Base-by-base conservation (phyloP, 2,329 filamentous ascomycete genomes). In the Bipolaris victoriae region DNA sequence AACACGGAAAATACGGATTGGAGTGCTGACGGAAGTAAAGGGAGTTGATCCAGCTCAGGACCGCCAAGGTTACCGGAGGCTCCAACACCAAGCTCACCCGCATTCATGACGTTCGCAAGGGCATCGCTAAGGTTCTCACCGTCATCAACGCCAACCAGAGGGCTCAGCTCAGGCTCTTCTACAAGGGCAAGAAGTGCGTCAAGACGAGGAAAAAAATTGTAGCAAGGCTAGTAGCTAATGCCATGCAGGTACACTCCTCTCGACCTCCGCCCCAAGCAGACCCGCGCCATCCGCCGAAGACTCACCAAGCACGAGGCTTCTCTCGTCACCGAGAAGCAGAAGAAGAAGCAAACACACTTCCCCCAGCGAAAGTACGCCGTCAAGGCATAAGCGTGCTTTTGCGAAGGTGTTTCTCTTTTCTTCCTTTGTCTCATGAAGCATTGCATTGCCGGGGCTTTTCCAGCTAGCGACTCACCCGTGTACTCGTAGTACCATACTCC, bases 131-230 rank as follows among this genome's bases (percentile, higher is more conserved):
- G 79, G 91, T 97, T 83, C 89, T 99, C 77, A 99, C 95, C 82
- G 88, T 99, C 85, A 97, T 99, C 89, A 99, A 98, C 88, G 90
- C 92, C 83, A 98, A 96, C 88, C 95, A 99, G 87, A 90, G 96
- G 81, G 86, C 92, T 72, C 93, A 98, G 85, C 92, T 99, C 58
- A 71, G 74, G 61, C 87, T 98, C 72, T 98, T 98, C 90, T 99
- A 99, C 89, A 96, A 97, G 88, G 90, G 90, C 89, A 98, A 98
- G 91, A 98, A 97, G 88, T 76, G 65, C 67, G 73, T 75, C 49
- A 36, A 53, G 46, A 47, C 55, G 43, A 45, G 45, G 49, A 26
- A 9, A 52, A 33, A n/a, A 29, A 18, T n/a, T 3, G 31, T 33
- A 33, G 35, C 15, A 48, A 35, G 43, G 46, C 37, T 36, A 29